Conservation (phyloP, 306 rosid genomes). For the Lathyrus aphaca region DNA sequence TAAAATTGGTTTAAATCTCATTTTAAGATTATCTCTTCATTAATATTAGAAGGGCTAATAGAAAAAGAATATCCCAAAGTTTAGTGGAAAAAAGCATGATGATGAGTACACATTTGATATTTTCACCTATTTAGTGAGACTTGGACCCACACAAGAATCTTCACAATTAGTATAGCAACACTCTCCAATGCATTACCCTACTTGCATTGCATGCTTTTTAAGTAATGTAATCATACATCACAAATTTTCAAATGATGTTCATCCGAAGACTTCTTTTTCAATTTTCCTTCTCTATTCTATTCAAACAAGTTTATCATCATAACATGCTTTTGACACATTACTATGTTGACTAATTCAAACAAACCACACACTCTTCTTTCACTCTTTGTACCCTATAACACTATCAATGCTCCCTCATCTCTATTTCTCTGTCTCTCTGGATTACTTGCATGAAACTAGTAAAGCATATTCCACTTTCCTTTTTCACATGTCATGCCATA, state of each 20-base stretch:
- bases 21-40: not conserved
- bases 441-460: conserved; percentile 60
- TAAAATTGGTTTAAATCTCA: too few species aligned
- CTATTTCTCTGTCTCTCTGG: conserved; percentile 48
- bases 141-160: conserved; percentile 46
- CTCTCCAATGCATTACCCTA: conserved; percentile 49
- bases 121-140: conserved; percentile 34
- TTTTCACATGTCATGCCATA: conserved; percentile 43
- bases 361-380: conserved; percentile 46
- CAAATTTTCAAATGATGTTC: conserved; percentile 38
- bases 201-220: conserved; percentile 61
- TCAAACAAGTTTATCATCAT: conserved; percentile 67
- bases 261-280: conserved; percentile 29
- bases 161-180: conserved; percentile 44
- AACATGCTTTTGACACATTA: conserved; percentile 79
- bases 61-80: conserved; percentile 58
- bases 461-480: conserved; percentile 41
- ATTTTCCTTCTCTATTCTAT: conserved; percentile 23
- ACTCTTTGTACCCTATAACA: conserved; percentile 43
- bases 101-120: conserved; percentile 53
- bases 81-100: conserved; percentile 83
- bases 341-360: conserved; percentile 90
- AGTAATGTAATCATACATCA: conserved; percentile 49
- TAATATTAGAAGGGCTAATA: not conserved
- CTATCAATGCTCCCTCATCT: conserved; percentile 19